phyloP scores from a whole-genome alignment of 2,329 filamentous ascomycete species.

The Lasiodiplodia theobromae region DNA sequence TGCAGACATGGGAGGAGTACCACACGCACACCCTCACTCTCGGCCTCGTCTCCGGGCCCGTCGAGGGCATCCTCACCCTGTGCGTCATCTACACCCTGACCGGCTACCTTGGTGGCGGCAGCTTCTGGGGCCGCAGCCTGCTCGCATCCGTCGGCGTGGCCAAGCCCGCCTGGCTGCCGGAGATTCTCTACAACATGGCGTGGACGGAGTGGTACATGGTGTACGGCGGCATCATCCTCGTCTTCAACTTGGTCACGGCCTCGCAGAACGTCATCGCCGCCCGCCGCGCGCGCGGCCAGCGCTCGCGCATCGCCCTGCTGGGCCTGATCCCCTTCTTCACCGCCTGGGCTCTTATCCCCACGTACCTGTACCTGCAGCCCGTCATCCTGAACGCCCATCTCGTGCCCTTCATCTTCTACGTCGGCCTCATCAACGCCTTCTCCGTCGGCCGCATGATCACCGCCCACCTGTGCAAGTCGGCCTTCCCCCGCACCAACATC shows the following conservation, averaged over 20 bases:
- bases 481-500: constrained; percentile 91
- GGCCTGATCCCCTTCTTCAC: constrained; percentile 83
- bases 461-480: constrained; percentile 85
- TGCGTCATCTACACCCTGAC: constrained; percentile 83
- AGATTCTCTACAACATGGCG: constrained; percentile 75
- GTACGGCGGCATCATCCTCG: constrained; percentile 80
- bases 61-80: constrained; percentile 90
- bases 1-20: constrained; percentile 99
- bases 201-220: constrained; percentile 95
- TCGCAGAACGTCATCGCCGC: constrained; percentile 84
- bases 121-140: constrained; percentile 91
- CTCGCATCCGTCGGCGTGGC: constrained; percentile 74
- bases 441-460: constrained; percentile 95
- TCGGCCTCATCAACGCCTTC: constrained; percentile 91
- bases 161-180: constrained; percentile 68
- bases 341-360: constrained; percentile 77
- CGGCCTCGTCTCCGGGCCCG: constrained; percentile 89
- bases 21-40: constrained; percentile 95
- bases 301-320: constrained; percentile 75
- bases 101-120: constrained; percentile 82
- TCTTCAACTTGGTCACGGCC: constrained; percentile 82
- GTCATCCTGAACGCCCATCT: constrained; percentile 82
- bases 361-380: constrained; percentile 86
- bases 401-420: constrained; percentile 88
- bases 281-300: constrained; percentile 75